Evolutionary conservation across 345 rosid species (phyloP), one percentile per base, ranked within the genome.

Genomic region (Euphorbia tirucalli): DNA sequence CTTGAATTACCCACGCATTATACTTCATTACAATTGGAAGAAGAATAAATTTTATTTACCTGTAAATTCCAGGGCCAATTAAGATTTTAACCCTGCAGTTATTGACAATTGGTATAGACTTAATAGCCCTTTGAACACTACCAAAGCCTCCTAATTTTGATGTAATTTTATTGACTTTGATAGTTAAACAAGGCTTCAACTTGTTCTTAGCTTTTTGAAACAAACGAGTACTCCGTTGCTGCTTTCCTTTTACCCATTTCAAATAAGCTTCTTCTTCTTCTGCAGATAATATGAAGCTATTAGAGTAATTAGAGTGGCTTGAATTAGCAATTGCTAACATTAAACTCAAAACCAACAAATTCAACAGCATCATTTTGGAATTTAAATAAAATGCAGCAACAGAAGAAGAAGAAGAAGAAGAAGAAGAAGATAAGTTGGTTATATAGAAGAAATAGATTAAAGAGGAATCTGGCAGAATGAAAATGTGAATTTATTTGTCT

Each of bases 41-140:
- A n/a, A n/a, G n/a, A n/a, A n/a, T n/a, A n/a, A n/a, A 37, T 3
- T 37, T 37, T 8, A 3, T 11, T 18, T 35, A 81, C 83, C 83
- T 67, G 80, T 79, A 80, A 78, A 73, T 80, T 35, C 85, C 89
- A 54, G 85, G 73, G 25, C 79, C 32, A 25, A 81, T 72, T 49
- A 35, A 65, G 60, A 81, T 78, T 41, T 75, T 73, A 58, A 74
- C 85, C 43, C 85, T 70, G 76, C 83, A 83, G 50, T 69, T 71
- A 72, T 81, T 85, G 13, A 78, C n/a, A 32, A 55, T 46, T 4
- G 87, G 84, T 31, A 83, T 37, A 1, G 89, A 77, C 48, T 35
- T 72, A 48, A 82, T 71, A 2, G 88, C 83, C 14, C 82, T 71
- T 60, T 71, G 81, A 63, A 85, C 52, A 9, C 81, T 30, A 19